Evolutionary conservation across 306 rosid genomes (phyloP), one percentile per base, ranked within the genome.

Genomic region (Carpinus viminea): DNA sequence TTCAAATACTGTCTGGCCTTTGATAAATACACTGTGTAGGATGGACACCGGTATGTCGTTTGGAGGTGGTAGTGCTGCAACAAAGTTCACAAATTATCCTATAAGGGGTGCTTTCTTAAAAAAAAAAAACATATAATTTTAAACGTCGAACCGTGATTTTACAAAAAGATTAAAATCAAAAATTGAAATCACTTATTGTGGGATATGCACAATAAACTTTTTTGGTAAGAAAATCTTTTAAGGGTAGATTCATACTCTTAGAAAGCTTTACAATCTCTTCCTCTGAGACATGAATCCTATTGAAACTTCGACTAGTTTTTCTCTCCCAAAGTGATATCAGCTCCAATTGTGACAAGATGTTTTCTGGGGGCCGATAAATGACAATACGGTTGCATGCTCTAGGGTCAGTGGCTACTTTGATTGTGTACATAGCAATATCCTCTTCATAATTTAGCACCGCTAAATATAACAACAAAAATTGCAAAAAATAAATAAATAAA

Each of bases 391-490:
- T 85, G 57, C 38, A 24, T 76, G 91, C 43, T 78, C 84, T 80
- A 12, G 81, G 86, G 60, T 85, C 89, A 57, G 78, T 79, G 34
- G 91, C 89, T 16, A 51, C 86, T 83, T 83, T 88, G n/a, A 88
- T 78, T 7, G 89, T 83, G 71, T 83, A 85, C 72, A 70, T 45
- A 1, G 83, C 89, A 0, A 88, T 20, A 54, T 88, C 89, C 56
- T 88, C 87, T 85, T 88, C 87, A 62, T 85, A 83, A 76, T 85
- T 88, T 7, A 88, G 78, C 55, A 88, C 73, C 2, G 81, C 89
- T 88, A 57, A 31, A 12, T 28, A 74, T 38, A 64, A 15, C n/a
- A 7, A 3, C 4, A 41, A 1, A 41, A 5, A 41, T 41, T 41
- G 45, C 45, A 41, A 41, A 41, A 41, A 41, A 38, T 3, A 38